These are phyloP conservation scores for Stephanocyclus meneghinianus DNA, from an alignment of 352 stramenopile genomes.

Conservation along the genomic window DNA sequence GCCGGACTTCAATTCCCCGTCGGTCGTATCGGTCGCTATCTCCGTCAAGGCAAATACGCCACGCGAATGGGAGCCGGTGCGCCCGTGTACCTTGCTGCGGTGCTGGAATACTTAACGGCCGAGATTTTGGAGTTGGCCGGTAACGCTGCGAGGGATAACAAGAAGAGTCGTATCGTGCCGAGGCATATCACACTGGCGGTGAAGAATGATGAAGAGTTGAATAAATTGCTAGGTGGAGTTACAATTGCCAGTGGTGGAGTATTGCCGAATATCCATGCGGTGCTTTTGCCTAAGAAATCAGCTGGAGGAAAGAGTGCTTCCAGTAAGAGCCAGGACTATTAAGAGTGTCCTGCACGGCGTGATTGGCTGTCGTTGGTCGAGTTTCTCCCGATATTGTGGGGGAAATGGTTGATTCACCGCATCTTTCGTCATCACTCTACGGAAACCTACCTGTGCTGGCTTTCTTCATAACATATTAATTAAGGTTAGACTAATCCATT, in stretches of 20 bases:
- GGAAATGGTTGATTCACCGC: neutral
- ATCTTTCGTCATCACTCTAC: neutral
- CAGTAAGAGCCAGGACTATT: conserved; percentile 33
- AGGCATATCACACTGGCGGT: conserved; percentile 94
- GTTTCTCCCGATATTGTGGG: neutral
- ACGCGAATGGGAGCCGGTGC: conserved; percentile 89
- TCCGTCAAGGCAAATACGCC: conserved; percentile 90
- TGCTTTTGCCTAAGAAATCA: conserved; percentile 88
- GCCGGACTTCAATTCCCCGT: conserved; percentile 94
- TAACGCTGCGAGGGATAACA: conserved; percentile 91
- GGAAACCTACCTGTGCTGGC: too few species aligned
- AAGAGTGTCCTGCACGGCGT: neutral
- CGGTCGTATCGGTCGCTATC: conserved; percentile 89
- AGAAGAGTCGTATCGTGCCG: conserved; percentile 94
- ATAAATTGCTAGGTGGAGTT: conserved; percentile 91
- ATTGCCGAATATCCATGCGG: conserved; percentile 93
- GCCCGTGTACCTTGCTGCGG: conserved; percentile 91
- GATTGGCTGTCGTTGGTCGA: neutral
- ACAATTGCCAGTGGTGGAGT: conserved; percentile 95
- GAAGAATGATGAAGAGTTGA: conserved; percentile 94
- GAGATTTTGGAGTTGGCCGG: conserved; percentile 91
- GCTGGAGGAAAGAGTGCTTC: conserved; percentile 11
- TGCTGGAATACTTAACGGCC: conserved; percentile 89
- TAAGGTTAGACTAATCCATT: too few species aligned
- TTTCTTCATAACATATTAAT: too few species aligned